phyloP scores from a whole-genome alignment of 345 rosid species.

The Ceriops decandra region DNA sequence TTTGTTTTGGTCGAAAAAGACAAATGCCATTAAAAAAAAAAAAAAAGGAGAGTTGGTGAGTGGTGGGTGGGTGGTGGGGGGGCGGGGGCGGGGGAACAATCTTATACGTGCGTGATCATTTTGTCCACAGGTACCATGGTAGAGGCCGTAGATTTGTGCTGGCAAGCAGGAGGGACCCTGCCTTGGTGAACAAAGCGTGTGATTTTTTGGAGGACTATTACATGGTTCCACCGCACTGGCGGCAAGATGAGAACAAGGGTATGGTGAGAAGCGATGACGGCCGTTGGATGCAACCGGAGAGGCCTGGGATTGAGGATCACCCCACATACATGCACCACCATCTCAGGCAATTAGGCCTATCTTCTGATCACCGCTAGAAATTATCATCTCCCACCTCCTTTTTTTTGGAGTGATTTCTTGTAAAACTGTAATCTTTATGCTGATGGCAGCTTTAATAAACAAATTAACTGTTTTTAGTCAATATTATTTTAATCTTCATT shows the following conservation, averaged over 20 bases:
- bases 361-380: neutral
- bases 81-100: too few relatives aligned
- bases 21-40: too few relatives aligned
- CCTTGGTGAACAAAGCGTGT: constrained; percentile 66
- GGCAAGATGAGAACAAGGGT: constrained; percentile 74
- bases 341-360: constrained; percentile 40
- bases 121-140: constrained; percentile 53
- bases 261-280: constrained; percentile 56
- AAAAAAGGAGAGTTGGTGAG: too few relatives aligned
- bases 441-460: too few relatives aligned
- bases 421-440: too few relatives aligned
- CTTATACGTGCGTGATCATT: too few relatives aligned
- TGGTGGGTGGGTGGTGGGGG: too few relatives aligned
- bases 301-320: constrained; percentile 61
- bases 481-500: too few relatives aligned
- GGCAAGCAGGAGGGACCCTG: constrained; percentile 63
- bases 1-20: too few relatives aligned
- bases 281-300: constrained; percentile 71
- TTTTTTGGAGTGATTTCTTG: too few relatives aligned
- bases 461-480: too few relatives aligned
- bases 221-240: constrained; percentile 72
- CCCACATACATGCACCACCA: constrained; percentile 41
- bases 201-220: constrained; percentile 69
- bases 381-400: neutral
- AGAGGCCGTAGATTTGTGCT: constrained; percentile 61